Evolutionary conservation across 176 grass and related monocot genomes (phyloP).

Genomic region (Oryza australiensis): DNA sequence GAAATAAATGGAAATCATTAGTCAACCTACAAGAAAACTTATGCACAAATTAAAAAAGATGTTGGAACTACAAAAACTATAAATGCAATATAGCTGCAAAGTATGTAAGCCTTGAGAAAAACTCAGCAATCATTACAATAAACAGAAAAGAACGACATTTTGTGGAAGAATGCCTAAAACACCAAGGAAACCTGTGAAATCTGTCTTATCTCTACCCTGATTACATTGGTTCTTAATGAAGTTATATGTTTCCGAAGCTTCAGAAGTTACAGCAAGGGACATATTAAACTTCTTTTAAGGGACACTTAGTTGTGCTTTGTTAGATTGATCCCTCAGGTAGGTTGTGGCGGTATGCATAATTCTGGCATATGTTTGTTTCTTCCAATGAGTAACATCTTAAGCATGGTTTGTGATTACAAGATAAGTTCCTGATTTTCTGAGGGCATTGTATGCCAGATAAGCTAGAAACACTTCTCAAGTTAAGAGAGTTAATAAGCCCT

Average conservation of each 20-base stretch:
- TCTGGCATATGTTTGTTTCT: constrained; percentile 5
- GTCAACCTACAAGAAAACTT: constrained; percentile 2
- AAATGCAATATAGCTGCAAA: not conserved
- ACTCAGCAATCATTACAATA: not conserved
- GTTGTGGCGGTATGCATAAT: no score
- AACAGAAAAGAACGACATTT: not conserved
- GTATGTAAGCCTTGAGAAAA: not conserved
- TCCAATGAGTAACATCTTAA: constrained; percentile 12
- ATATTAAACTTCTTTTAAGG: not conserved
- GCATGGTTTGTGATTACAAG: not conserved
- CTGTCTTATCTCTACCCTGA: not conserved
- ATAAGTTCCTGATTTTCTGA: no score
- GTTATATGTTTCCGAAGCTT: not conserved
- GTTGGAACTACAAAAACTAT: not conserved
- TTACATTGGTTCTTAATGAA: not conserved
- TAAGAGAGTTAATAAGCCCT: not conserved
- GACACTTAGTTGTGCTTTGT: not conserved
- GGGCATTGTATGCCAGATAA: no score
- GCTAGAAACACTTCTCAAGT: no score
- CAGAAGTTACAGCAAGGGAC: not conserved
- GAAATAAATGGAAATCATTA: not conserved
- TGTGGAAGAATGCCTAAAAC: not conserved
- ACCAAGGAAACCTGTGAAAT: not conserved
- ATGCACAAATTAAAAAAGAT: not conserved
- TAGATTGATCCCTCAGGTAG: no score